Evolutionary conservation across 192 early-diverging fungal species (phyloP).

Genomic region (Gryganskiella cystojenkinii): DNA sequence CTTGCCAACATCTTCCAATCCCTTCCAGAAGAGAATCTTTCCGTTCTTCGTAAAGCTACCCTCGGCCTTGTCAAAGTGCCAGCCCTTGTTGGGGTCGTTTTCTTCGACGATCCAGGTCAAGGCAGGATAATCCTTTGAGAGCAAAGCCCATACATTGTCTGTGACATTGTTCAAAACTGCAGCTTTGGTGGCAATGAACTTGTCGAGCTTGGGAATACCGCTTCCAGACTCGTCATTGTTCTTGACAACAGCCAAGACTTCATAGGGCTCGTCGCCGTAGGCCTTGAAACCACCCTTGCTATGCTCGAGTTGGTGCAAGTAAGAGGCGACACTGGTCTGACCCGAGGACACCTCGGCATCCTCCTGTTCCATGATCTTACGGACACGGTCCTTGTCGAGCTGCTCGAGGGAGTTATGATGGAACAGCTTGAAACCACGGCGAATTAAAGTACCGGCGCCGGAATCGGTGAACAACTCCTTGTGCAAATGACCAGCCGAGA

Average conservation of each 20-base stretch:
- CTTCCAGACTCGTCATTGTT: slow-evolving; percentile 52
- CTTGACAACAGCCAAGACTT: slow-evolving; percentile 89
- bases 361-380: slow-evolving; percentile 78
- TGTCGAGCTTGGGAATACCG: slow-evolving; percentile 82
- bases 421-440: slow-evolving; percentile 93
- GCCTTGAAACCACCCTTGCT: slow-evolving; percentile 70
- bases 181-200: slow-evolving; percentile 88
- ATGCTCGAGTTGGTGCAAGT: slow-evolving; percentile 74
- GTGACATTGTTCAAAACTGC: slow-evolving; percentile 94
- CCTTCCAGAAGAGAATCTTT: slow-evolving; percentile 93
- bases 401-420: slow-evolving; percentile 72
- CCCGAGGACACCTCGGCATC: slow-evolving; percentile 80
- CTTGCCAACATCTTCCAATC: slow-evolving; percentile 84
- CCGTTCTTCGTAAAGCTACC: slow-evolving; percentile 83
- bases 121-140: slow-evolving; percentile 83
- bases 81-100: slow-evolving; percentile 82
- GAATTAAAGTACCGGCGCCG: slow-evolving; percentile 97
- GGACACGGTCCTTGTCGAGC: slow-evolving; percentile 85
- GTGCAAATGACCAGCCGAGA: slow-evolving; percentile 97
- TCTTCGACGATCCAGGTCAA: slow-evolving; percentile 88
- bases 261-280: slow-evolving; percentile 95
- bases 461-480: slow-evolving; percentile 99
- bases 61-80: slow-evolving; percentile 97
- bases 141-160: slow-evolving; percentile 94
- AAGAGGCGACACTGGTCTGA: slow-evolving; percentile 73